Conservation (phyloP, 495 filamentous ascomycete genomes). For the Talaromyces ruber region DNA sequence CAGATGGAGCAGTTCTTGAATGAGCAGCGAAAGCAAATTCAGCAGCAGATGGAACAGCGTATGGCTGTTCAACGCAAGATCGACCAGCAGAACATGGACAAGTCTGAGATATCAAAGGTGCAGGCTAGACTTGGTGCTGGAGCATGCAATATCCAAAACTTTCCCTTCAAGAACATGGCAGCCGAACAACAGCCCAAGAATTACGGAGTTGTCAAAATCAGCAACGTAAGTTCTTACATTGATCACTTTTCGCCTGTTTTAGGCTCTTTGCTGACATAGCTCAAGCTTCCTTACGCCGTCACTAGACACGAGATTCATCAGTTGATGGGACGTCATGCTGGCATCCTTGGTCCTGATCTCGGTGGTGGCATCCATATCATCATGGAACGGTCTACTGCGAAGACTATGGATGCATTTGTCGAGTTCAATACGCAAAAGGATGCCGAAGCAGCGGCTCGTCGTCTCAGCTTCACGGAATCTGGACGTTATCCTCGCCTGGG, state of each 20-base stretch:
- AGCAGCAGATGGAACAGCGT: neutral
- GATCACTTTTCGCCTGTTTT: neutral
- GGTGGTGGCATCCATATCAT: constrained; percentile 69
- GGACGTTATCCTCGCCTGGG: constrained; percentile 50
- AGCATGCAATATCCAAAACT: constrained; percentile 6
- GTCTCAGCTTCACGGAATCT: constrained; percentile 35
- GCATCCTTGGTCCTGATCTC: constrained; percentile 40
- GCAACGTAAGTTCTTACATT: constrained; percentile 30
- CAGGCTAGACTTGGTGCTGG: neutral
- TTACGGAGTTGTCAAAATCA: constrained; percentile 38
- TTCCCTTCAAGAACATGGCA: constrained; percentile 19
- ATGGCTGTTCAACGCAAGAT: neutral
- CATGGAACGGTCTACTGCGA: constrained; percentile 70
- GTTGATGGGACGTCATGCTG: constrained; percentile 59
- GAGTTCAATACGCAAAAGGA: constrained; percentile 51
- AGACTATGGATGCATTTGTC: constrained; percentile 69
- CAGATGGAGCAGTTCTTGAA: constrained; percentile 1
- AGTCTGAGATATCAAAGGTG: neutral
- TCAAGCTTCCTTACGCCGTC: constrained; percentile 56
- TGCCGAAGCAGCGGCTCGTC: constrained; percentile 36
- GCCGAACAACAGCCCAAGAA: constrained; percentile 10
- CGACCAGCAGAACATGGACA: constrained; percentile 1
- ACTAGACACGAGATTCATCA: constrained; percentile 60
- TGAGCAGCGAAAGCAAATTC: neutral
- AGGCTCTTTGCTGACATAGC: neutral